Evolutionary conservation across 2,329 filamentous ascomycete species (phyloP).

Genomic region (Leptographium procerum): DNA sequence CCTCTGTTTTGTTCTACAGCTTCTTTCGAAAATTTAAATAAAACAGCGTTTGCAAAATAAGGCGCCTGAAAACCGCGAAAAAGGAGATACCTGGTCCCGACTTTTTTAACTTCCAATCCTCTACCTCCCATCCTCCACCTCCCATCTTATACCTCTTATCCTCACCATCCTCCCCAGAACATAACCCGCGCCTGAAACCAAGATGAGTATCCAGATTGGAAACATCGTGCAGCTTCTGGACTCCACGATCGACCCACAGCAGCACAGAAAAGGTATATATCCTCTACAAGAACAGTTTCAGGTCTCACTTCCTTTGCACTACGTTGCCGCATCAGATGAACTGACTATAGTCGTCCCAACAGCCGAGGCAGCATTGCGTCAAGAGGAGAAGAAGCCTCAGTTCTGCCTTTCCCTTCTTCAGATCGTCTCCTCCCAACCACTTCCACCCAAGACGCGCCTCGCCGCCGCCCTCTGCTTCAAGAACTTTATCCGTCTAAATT

Average conservation of each 20-base stretch:
- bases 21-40: background rate
- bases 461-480: conserved; percentile 92
- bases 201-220: conserved; percentile 46
- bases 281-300: background rate
- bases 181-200: conserved; percentile 13
- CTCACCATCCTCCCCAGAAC: background rate
- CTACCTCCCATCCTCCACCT: background rate
- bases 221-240: conserved; percentile 73
- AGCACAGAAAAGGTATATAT: conserved; percentile 78
- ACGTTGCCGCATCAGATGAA: no score
- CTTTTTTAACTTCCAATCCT: background rate
- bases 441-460: conserved; percentile 69
- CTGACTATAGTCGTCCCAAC: conserved; percentile 8
- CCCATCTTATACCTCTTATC: background rate
- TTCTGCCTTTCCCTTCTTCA: conserved; percentile 85
- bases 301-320: background rate
- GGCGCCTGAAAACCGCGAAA: background rate
- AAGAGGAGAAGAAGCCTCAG: conserved; percentile 69
- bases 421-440: conserved; percentile 67
- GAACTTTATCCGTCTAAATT: conserved; percentile 92
- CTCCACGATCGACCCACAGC: conserved; percentile 76
- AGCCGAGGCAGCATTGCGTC: conserved; percentile 75
- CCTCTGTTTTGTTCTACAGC: background rate
- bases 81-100: background rate
- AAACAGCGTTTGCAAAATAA: background rate